These are phyloP conservation scores for Fusarium napiforme DNA, from an alignment of 2,329 filamentous ascomycete species.

Conservation along the genomic window DNA sequence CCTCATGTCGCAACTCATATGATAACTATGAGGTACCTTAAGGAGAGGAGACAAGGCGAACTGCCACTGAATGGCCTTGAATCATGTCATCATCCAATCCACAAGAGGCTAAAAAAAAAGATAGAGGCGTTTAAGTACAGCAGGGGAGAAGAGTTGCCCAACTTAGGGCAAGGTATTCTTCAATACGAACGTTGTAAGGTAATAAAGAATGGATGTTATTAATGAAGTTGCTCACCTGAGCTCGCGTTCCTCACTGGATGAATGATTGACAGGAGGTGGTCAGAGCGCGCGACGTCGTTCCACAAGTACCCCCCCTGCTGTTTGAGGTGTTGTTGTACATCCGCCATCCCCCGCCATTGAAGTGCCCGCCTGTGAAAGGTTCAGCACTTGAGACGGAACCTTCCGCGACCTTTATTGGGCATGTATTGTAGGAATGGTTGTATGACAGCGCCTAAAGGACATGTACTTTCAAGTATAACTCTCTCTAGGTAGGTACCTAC, in stretches of 20 bases:
- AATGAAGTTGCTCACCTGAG: conserved; percentile 28
- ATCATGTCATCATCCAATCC: conserved; percentile 33
- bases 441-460: conserved; percentile 4
- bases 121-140: neutral
- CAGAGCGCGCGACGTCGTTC: conserved; percentile 22
- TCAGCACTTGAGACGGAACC: conserved; percentile 27
- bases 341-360: conserved; percentile 33
- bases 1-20: conserved; percentile 39
- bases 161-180: neutral
- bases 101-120: neutral
- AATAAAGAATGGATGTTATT: neutral
- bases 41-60: conserved; percentile 16
- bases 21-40: conserved; percentile 9
- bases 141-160: neutral
- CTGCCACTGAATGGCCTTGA: conserved; percentile 22
- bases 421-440: conserved; percentile 14
- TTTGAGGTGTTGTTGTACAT: conserved; percentile 30
- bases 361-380: neutral
- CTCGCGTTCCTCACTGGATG: conserved; percentile 18
- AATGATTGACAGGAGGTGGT: conserved; percentile 20
- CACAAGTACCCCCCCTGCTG: conserved; percentile 29
- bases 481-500: neutral
- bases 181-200: neutral
- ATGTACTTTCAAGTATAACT: neutral
- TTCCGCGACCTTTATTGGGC: conserved; percentile 38